Evolutionary conservation across 2,329 filamentous ascomycete genomes (phyloP).

Genomic region (Penicillium sp.): DNA sequence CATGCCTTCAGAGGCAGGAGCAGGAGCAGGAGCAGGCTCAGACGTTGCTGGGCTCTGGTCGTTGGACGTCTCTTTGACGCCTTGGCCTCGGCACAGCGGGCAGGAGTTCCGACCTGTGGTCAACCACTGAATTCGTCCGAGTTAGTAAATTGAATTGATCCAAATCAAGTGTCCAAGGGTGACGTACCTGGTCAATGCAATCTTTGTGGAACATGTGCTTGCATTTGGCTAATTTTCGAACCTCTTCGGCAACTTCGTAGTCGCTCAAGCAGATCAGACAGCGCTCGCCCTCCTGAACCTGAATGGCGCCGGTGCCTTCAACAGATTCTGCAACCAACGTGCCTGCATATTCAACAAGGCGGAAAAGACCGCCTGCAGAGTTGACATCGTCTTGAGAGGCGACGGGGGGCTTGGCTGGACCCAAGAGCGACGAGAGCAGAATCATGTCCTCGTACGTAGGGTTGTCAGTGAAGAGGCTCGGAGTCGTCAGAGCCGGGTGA

Average conservation of each 20-base stretch:
- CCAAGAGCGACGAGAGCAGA: constrained; percentile 65
- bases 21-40: constrained; percentile 17
- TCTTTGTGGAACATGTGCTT: constrained; percentile 68
- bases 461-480: constrained; percentile 68
- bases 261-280: constrained; percentile 69
- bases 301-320: constrained; percentile 40
- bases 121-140: constrained; percentile 56
- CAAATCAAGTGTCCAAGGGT: constrained; percentile 5
- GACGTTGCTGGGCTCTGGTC: constrained; percentile 19
- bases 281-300: constrained; percentile 54
- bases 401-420: constrained; percentile 69
- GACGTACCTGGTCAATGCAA: constrained; percentile 68
- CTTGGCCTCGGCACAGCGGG: constrained; percentile 43
- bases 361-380: constrained; percentile 63
- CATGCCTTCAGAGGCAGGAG: constrained; percentile 11
- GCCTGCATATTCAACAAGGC: constrained; percentile 49
- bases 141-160: constrained; percentile 31
- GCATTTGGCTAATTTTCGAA: constrained; percentile 63
- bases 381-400: constrained; percentile 66
- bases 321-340: constrained; percentile 52
- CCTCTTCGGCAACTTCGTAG: constrained; percentile 64
- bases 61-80: constrained; percentile 41
- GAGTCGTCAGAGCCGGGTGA: constrained; percentile 69
- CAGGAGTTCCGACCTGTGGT: constrained; percentile 55
- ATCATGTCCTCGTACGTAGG: constrained; percentile 75